Percentiles rank a stretch among this genome's conserved stretches.
phyloP scores from a whole-genome alignment of 768 basidiomycete genomes.

The Floccularia luteovirens region DNA sequence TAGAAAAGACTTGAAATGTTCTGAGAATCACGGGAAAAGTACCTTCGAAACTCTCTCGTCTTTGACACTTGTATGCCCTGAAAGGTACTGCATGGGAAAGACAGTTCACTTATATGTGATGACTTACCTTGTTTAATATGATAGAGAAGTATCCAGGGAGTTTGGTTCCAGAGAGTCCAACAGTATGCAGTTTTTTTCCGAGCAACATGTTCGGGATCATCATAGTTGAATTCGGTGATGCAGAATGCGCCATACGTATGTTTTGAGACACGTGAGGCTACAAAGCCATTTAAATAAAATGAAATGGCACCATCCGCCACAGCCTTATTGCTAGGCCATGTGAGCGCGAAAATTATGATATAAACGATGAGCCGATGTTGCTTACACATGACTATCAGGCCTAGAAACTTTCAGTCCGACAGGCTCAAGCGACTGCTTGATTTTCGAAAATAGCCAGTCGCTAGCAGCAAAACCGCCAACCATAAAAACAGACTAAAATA shows the following conservation, averaged over 20 bases:
- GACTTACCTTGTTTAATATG: constrained; percentile 31
- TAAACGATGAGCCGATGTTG: not conserved
- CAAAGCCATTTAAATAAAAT: constrained; percentile 38
- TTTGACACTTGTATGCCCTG: constrained; percentile 40
- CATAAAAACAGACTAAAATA: constrained; percentile 31
- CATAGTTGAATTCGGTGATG: constrained; percentile 21
- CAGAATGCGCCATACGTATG: constrained; percentile 40
- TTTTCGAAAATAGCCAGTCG: constrained; percentile 39
- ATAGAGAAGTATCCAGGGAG: constrained; percentile 32
- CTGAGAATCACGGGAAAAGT: constrained; percentile 17
- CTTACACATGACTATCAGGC: constrained; percentile 49
- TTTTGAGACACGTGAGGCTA: constrained; percentile 38
- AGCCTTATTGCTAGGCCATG: constrained; percentile 34
- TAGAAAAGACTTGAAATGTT: constrained; percentile 11
- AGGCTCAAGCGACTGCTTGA: constrained; percentile 28
- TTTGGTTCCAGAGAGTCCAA: constrained; percentile 26
- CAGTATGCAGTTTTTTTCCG: constrained; percentile 22
- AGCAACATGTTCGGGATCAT: constrained; percentile 31
- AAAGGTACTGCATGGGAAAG: constrained; percentile 1
- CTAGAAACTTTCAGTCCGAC: constrained; percentile 33
- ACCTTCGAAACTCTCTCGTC: constrained; percentile 32
- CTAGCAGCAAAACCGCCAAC: constrained; percentile 56
- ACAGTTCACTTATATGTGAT: not conserved
- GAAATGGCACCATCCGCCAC: constrained; percentile 44
- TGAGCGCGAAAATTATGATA: not conserved